These are phyloP conservation scores for Hortiboletus campestris DNA, from an alignment of 768 basidiomycete genomes.

Conservation along the genomic window DNA sequence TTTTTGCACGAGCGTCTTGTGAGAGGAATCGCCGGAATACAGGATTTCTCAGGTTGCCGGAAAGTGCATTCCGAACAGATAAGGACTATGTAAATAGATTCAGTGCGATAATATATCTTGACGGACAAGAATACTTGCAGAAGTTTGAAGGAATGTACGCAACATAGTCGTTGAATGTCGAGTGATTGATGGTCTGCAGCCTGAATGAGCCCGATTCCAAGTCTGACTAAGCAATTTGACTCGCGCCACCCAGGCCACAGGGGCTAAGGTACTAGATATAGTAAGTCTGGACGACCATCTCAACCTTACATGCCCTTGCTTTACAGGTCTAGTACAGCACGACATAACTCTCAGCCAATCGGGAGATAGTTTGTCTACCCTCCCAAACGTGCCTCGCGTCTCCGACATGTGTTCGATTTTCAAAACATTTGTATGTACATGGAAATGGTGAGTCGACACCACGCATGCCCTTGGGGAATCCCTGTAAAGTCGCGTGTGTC, in stretches of 20 bases:
- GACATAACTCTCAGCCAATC: not conserved
- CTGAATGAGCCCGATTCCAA: too few relatives aligned
- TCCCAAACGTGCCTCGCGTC: too few relatives aligned
- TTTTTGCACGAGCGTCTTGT: conserved; percentile 56
- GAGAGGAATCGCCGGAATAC: conserved; percentile 50
- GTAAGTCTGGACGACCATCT: too few relatives aligned
- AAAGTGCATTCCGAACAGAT: conserved; percentile 9
- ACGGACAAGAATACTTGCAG: conserved; percentile 6
- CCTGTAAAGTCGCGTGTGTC: not conserved
- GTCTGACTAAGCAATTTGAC: not conserved
- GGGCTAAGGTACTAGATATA: too few relatives aligned
- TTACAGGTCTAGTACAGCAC: not conserved
- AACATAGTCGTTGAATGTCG: conserved; percentile 6
- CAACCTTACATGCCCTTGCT: too few relatives aligned
- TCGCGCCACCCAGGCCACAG: too few relatives aligned
- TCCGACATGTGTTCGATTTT: too few relatives aligned
- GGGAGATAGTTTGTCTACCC: too few relatives aligned
- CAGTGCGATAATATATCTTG: not conserved
- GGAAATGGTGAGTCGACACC: not conserved
- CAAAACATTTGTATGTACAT: too few relatives aligned
- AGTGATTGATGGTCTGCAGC: too few relatives aligned
- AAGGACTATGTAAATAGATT: conserved; percentile 2
- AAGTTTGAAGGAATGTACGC: conserved; percentile 15
- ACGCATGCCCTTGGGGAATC: not conserved
- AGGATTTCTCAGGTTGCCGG: conserved; percentile 4